These are phyloP conservation scores for Plasmodium vivax DNA, from an alignment of 169 alveolate genomes.

Conservation along the genomic window DNA sequence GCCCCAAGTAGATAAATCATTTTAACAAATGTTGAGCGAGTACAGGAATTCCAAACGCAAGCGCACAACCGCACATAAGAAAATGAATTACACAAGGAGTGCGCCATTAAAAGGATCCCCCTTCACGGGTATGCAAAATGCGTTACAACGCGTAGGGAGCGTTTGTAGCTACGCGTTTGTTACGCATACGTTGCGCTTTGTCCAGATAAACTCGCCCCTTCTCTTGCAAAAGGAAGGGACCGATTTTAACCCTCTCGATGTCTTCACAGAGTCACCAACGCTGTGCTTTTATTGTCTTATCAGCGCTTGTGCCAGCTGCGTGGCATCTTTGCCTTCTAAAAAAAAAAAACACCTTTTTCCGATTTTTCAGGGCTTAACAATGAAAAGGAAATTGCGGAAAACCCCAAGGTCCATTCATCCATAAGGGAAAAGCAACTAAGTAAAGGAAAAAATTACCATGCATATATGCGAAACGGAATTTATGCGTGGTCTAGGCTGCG, in stretches of 20 bases:
- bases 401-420: conserved; percentile 17
- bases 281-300: background rate
- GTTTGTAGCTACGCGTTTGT: background rate
- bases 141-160: background rate
- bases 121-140: conserved; percentile 5
- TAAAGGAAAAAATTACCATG: conserved; percentile 13
- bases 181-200: background rate
- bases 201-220: background rate
- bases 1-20: background rate
- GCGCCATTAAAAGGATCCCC: background rate
- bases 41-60: background rate
- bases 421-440: conserved; percentile 45
- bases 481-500: background rate
- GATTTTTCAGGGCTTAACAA: conserved; percentile 19
- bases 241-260: background rate
- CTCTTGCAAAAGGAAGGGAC: background rate
- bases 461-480: background rate
- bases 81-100: background rate
- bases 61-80: background rate
- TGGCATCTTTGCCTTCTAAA: background rate
- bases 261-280: background rate
- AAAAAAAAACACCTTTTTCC: conserved; percentile 11
- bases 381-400: background rate
- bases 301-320: background rate
- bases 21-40: background rate